Conservation (phyloP, 2,329 filamentous ascomycete species). For the Macrophomina tecta region DNA sequence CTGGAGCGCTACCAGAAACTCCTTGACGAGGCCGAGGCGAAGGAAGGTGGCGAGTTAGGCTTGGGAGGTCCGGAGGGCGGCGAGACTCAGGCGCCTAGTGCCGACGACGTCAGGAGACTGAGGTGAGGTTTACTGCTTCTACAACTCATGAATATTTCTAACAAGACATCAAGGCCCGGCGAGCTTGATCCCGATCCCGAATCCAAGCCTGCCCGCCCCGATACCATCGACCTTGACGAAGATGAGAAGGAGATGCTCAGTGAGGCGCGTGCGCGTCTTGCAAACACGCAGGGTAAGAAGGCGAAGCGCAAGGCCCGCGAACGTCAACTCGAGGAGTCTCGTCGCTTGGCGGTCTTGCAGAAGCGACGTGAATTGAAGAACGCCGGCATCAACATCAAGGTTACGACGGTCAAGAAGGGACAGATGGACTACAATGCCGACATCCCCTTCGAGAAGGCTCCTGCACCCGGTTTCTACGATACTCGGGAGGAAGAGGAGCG, state of each 20-base stretch:
- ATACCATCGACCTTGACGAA: slow-evolving; percentile 97
- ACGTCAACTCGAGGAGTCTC: slow-evolving; percentile 91
- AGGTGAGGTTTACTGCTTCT: slow-evolving; percentile 25
- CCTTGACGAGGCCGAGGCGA: slow-evolving; percentile 91
- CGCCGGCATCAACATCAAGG: slow-evolving; percentile 97
- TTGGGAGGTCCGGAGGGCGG: slow-evolving; percentile 85
- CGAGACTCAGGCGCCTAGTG: slow-evolving; percentile 85
- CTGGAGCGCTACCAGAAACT: slow-evolving; percentile 96
- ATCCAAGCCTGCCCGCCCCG: slow-evolving; percentile 91
- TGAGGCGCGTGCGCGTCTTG: slow-evolving; percentile 92
- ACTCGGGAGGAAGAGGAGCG: slow-evolving; percentile 78
- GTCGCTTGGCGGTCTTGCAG: slow-evolving; percentile 86
- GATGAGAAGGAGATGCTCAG: slow-evolving; percentile 99
- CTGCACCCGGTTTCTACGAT: slow-evolving; percentile 89
- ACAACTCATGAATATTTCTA: neutral
- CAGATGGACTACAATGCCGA: slow-evolving; percentile 99
- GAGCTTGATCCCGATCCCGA: slow-evolving; percentile 98
- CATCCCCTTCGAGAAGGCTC: slow-evolving; percentile 94
- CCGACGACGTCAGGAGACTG: slow-evolving; percentile 87
- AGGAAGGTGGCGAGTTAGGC: slow-evolving; percentile 80
- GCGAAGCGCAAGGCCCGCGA: slow-evolving; percentile 97
- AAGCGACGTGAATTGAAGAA: slow-evolving; percentile 97
- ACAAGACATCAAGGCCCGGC: slow-evolving; percentile 63
- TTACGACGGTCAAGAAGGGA: slow-evolving; percentile 87
- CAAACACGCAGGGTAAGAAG: slow-evolving; percentile 99